phyloP scores from a whole-genome alignment of 805 yeast genomes.

The Lachancea cidri region DNA sequence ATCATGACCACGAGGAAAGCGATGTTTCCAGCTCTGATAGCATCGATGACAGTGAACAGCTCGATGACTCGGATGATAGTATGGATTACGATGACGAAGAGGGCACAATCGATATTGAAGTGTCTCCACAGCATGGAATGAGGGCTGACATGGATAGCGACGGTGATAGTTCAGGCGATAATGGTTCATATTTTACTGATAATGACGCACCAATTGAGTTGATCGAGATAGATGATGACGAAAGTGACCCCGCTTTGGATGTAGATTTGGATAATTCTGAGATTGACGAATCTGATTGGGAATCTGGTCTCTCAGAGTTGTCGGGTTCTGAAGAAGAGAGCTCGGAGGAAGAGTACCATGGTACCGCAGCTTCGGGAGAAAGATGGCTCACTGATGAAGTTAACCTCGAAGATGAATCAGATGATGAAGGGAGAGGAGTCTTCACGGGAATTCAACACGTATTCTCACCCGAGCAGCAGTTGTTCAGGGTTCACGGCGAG shows the following conservation, averaged over 20 bases:
- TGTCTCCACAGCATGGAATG: not conserved
- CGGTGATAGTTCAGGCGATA: constrained; percentile 25
- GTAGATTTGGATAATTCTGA: constrained; percentile 33
- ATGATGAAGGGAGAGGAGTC: constrained; percentile 29
- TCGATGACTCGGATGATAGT: constrained; percentile 17
- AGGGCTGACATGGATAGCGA: constrained; percentile 11
- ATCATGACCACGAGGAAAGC: constrained; percentile 19
- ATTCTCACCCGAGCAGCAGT: constrained; percentile 25
- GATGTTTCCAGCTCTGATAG: constrained; percentile 21
- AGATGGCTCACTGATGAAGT: constrained; percentile 29
- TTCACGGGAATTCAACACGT: constrained; percentile 33
- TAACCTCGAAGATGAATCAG: constrained; percentile 28
- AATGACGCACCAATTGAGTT: constrained; percentile 10
- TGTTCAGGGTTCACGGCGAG: constrained; percentile 25
- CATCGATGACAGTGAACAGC: constrained; percentile 14
- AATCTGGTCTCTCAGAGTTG: constrained; percentile 33
- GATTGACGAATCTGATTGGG: constrained; percentile 32
- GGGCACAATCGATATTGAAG: constrained; percentile 1
- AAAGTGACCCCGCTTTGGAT: constrained; percentile 31
- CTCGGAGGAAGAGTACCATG: constrained; percentile 16
- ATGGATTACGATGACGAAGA: constrained; percentile 18
- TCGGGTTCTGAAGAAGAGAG: constrained; percentile 29
- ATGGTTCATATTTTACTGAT: constrained; percentile 8
- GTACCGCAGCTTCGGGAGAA: constrained; percentile 14
- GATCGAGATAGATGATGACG: constrained; percentile 26